Base-by-base conservation (phyloP, 495 filamentous ascomycete genomes). In the Neohortaea acidophila region DNA sequence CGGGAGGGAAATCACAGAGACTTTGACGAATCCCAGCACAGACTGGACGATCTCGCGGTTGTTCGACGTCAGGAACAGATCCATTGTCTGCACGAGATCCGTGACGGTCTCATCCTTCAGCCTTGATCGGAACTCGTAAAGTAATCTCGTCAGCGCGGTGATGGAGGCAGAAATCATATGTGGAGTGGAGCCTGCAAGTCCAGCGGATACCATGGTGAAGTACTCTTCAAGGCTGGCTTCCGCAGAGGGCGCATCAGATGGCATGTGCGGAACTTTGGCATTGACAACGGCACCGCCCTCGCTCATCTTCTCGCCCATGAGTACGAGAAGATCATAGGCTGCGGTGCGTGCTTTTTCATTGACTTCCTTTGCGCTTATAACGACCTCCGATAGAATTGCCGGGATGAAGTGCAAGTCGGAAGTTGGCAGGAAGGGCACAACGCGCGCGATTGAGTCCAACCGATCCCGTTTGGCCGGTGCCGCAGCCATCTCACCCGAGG, bases 201-300 rank as follows among this genome's bases (percentile, higher is more conserved):
- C 89, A 15, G 89, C 91, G 33, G 81, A 86, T 22, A 97, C 77
- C 87, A 97, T 97, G 27, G 85, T 94, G 68, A 94, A 82, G 59
- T 91, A 94, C 55, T 96, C 89, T 49, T 94, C 86, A 20, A 96
- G 67, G 11, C 68, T 79, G 5, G 87, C 86, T 11, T 67, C 54
- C 2, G 76, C 84, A n/a, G 21, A 28, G n/a, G 84, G 79, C 1
- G 84, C 75, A 54, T 87, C 69, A 23, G 72, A 61, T 3, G 79
- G 68, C 81, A 94, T 87, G 54, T 86, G 71, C 0, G 81, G 68
- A 3, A 94, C 82, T 49, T 83, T 79, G 36, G 75, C 77, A 55
- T 87, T 89, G 38, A 81, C 66, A 41, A 97, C 82, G 27, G 66
- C 64, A 19, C 80, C 78, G 10, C 87, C 91, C 17, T 69, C 65